These are phyloP conservation scores for Kalmusia sp. DNA, from an alignment of 2,329 filamentous ascomycete species.

Conservation along the genomic window DNA sequence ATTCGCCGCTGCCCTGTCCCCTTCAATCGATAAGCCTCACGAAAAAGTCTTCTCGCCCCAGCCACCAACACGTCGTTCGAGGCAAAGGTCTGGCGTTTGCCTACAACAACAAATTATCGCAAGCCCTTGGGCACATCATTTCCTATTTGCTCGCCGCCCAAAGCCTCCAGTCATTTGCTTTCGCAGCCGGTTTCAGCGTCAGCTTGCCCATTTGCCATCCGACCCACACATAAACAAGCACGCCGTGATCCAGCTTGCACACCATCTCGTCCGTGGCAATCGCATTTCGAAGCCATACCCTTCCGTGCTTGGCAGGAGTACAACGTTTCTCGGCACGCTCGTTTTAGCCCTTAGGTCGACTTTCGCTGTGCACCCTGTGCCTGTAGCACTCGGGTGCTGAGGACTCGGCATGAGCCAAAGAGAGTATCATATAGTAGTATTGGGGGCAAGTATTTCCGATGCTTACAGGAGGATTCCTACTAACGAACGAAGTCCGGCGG, in stretches of 20 bases:
- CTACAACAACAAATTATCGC: constrained; percentile 21
- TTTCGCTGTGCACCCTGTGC: constrained; percentile 22
- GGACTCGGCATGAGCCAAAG: constrained; percentile 45
- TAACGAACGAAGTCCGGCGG: constrained; percentile 66
- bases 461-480: constrained; percentile 22
- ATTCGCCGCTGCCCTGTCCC: constrained; percentile 3
- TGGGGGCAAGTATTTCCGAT: constrained; percentile 45
- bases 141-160: constrained; percentile 28
- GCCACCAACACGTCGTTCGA: constrained; percentile 29
- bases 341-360: no score
- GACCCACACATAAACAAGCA: constrained; percentile 21
- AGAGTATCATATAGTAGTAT: constrained; percentile 53
- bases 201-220: constrained; percentile 23
- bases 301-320: neutral
- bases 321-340: neutral
- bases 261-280: neutral
- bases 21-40: constrained; percentile 33
- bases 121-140: constrained; percentile 17
- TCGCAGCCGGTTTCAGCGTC: constrained; percentile 18
- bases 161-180: constrained; percentile 18
- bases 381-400: neutral
- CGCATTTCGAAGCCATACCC: neutral
- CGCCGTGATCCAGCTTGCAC: no score
- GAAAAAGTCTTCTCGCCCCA: constrained; percentile 19
- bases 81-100: constrained; percentile 25